Percentiles rank a stretch among this genome's conserved stretches.
phyloP scores from a whole-genome alignment of 495 filamentous ascomycete species.

The Usnea hakonensis region DNA sequence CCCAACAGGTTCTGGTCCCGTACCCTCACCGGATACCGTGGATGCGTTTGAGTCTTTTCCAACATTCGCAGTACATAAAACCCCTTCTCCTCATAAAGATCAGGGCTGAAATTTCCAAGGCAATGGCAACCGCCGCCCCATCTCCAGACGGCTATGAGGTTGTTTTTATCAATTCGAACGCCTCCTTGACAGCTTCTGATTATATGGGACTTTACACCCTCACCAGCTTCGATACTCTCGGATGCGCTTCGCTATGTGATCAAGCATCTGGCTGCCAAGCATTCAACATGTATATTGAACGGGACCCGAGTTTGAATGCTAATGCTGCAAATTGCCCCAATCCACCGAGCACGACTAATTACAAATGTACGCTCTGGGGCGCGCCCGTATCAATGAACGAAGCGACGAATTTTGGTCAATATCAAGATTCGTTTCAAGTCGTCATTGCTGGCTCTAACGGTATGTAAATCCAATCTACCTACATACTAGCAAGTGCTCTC shows the following conservation, averaged over 20 bases:
- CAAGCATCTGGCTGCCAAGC: conserved; percentile 29
- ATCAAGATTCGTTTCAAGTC: conserved; percentile 34
- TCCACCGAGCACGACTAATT: conserved; percentile 41
- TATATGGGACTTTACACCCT: conserved; percentile 38
- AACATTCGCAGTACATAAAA: background rate
- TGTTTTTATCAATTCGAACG: conserved; percentile 35
- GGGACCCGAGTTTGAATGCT: conserved; percentile 37
- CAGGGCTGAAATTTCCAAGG: background rate
- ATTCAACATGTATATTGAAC: conserved; percentile 45
- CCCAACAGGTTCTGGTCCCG: background rate
- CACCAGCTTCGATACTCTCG: conserved; percentile 33
- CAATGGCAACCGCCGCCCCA: conserved; percentile 21
- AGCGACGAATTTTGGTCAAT: conserved; percentile 35
- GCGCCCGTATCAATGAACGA: conserved; percentile 26
- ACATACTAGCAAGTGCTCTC: background rate
- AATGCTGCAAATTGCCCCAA: conserved; percentile 30
- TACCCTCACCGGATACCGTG: background rate
- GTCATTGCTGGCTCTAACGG: conserved; percentile 39
- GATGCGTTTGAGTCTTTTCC: background rate
- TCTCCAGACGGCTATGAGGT: conserved; percentile 34
- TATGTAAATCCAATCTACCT: background rate
- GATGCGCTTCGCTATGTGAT: conserved; percentile 32
- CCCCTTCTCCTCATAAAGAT: background rate
- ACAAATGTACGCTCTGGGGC: conserved; percentile 49
- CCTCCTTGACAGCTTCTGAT: conserved; percentile 28